Base-by-base conservation (phyloP, 306 rosid species). In the Dalbergia cochinchinensis region DNA sequence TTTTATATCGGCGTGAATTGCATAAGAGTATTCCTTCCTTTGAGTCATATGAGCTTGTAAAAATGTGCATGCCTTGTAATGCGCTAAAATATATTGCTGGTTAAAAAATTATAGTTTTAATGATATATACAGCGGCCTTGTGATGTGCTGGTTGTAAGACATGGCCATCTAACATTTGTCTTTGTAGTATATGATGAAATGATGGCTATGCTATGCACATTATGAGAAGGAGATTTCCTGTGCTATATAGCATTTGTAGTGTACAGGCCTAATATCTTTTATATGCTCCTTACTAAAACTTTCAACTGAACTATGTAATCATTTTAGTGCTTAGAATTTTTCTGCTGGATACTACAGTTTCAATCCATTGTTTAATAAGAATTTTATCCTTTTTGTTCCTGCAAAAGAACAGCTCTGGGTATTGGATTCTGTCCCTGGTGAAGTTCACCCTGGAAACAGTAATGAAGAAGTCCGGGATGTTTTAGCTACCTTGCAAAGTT, bases 321-420 rank as follows among this genome's bases (percentile, higher is more conserved):
- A 59, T 61, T 22, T 35, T 42, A 33, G 61, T 71, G 54, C 55
- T 31, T 77, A 60, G 35, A 66, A 50, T 77, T 81, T 81, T 62
- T 11, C 18, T 55, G 61, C 33, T 71, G 11, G 72, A 77, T 65
- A 35, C 22, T 37, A 37, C 22, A 73, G 47, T 44, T 57, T 80
- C 60, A 54, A 74, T 83, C 54, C 33, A 47, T 74, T 74, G 78
- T 71, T 63, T 77, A 2, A 54, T 74, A 19, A 53, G 50, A 74
- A 18, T 39, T 47, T 75, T 65, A 48, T 69, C 69, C 37, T 31
- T 58, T 26, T 42, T 81, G 59, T 82, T 58, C 78, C 68, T 80
- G 87, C 71, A 87, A 90, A 94, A 90, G 88, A 84, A 82, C 97
- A 95, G 99, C 86, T 95, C 26, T 95, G 98, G 98, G 92, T 92